phyloP scores from a whole-genome alignment of 148 eudicot genomes.

The Fagopyrum homotropicum region DNA sequence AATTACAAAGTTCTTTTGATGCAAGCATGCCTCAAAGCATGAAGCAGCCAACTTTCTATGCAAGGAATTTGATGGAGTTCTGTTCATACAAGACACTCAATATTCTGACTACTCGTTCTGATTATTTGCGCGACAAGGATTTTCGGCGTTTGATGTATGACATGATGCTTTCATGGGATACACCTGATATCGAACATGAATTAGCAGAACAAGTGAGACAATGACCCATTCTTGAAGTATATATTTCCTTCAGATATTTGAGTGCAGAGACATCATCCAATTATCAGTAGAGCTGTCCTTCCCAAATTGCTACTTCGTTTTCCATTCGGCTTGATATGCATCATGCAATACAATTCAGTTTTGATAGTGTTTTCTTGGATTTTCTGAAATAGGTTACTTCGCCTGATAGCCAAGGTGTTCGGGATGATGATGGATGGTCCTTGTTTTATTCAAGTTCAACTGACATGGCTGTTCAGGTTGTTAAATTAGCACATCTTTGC shows the following conservation, averaged over 20 bases:
- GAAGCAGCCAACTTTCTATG: slow-evolving; percentile 32
- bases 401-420: slow-evolving; percentile 37
- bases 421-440: slow-evolving; percentile 77
- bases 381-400: slow-evolving; percentile 34
- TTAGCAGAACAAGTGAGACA: slow-evolving; percentile 36
- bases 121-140: slow-evolving; percentile 61
- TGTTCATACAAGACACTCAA: slow-evolving; percentile 57
- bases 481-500: slow-evolving; percentile 4
- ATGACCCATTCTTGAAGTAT: slow-evolving; percentile 17
- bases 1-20: slow-evolving; percentile 46
- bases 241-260: slow-evolving; percentile 21
- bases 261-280: background rate
- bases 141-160: slow-evolving; percentile 62
- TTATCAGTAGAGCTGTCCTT: background rate
- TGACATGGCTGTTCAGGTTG: slow-evolving; percentile 73
- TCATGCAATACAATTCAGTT: background rate
- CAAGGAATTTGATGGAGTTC: slow-evolving; percentile 57
- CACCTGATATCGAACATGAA: slow-evolving; percentile 38
- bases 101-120: slow-evolving; percentile 29
- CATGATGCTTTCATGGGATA: slow-evolving; percentile 92
- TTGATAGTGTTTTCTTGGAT: background rate
- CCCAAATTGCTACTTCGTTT: background rate
- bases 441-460: slow-evolving; percentile 67
- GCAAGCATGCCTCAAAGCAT: slow-evolving; percentile 32
- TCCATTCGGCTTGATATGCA: background rate